These are phyloP conservation scores for Daldinia childiae DNA, from an alignment of 495 filamentous ascomycete genomes.

Conservation along the genomic window DNA sequence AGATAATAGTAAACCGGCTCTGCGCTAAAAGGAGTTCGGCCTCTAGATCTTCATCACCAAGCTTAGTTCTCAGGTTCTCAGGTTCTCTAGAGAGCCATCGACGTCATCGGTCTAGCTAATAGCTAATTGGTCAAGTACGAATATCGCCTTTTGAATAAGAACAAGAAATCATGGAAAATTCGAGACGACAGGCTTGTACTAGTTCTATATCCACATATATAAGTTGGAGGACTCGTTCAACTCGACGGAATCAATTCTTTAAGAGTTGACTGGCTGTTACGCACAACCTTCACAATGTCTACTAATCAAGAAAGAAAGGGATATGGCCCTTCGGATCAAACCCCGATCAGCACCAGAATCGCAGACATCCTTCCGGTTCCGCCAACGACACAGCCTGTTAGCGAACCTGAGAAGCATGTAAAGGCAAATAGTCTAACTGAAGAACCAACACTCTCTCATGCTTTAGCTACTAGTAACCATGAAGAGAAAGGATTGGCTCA, in stretches of 20 bases:
- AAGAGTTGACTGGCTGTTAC: background rate
- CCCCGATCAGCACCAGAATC: background rate
- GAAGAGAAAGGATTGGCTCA: slow-evolving; percentile 50
- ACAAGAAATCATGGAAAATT: slow-evolving; percentile 28
- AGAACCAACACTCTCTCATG: slow-evolving; percentile 51
- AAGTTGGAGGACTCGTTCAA: background rate
- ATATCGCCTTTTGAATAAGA: slow-evolving; percentile 6
- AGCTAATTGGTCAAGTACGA: background rate
- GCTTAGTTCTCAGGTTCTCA: slow-evolving; percentile 7
- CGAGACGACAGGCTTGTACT: slow-evolving; percentile 4
- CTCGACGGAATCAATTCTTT: background rate
- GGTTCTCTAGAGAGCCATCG: slow-evolving; percentile 18
- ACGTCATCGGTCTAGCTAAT: slow-evolving; percentile 26
- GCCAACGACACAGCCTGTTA: slow-evolving; percentile 43
- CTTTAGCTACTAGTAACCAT: slow-evolving; percentile 47
- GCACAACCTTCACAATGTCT: slow-evolving; percentile 15
- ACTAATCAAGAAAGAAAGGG: slow-evolving; percentile 9
- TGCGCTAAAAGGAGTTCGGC: slow-evolving; percentile 22
- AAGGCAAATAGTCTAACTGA: slow-evolving; percentile 44
- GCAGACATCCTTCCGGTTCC: slow-evolving; percentile 52
- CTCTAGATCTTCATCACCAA: slow-evolving; percentile 25
- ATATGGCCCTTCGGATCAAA: background rate
- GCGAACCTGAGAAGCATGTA: slow-evolving; percentile 33
- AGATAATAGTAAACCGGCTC: background rate
- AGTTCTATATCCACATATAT: slow-evolving; percentile 1